Evolutionary conservation across 257 asterid genomes (phyloP), one percentile per base, ranked within the genome.

Genomic region (Solanum habrochaites): DNA sequence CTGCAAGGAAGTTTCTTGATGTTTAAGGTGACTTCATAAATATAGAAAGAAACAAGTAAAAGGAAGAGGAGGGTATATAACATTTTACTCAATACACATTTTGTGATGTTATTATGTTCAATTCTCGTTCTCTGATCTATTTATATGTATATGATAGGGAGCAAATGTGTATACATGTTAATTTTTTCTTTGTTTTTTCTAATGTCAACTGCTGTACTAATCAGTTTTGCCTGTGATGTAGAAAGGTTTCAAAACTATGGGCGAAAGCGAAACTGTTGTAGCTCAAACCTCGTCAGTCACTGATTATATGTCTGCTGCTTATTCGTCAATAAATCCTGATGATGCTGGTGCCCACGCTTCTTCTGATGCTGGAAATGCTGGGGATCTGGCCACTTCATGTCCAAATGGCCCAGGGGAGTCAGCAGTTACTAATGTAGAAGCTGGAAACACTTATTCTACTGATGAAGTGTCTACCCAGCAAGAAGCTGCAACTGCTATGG

Each of bases 391-490:
- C 74, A 56, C 85, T 23, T 16, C 73, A 16, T 42, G 67, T 89
- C 82, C 87, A 73, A 35, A 86, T 58, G 77, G 67, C 13, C 42
- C 87, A 11, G 29, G 32, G 37, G 88, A 85, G 75, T 56, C 32
- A 4, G 87, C 82, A 49, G 77, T 52, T 72, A 39, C 90, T 29
- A 88, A 87, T 88, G 86, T 88, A 70, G 89, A 72, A 75, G 84
- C 87, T 87, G 86, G 70, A 81, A 52, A 20, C 45, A 29, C 14
- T 8, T 81, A 85, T 87, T 82, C 86, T 60, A 88, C 89, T 56
- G 86, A 86, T 87, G 15, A 82, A 43, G 90, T 83, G 89, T 90
- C 87, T 47, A 35, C 90, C 86, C 93, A 91, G 83, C 95, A 92
- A 56, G 92, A 87, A 78, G 66, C 83, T 49, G 88, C 89, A 78